These are phyloP conservation scores for Tilletia setariae DNA, from an alignment of 1,284 basidiomycete species.

Conservation along the genomic window DNA sequence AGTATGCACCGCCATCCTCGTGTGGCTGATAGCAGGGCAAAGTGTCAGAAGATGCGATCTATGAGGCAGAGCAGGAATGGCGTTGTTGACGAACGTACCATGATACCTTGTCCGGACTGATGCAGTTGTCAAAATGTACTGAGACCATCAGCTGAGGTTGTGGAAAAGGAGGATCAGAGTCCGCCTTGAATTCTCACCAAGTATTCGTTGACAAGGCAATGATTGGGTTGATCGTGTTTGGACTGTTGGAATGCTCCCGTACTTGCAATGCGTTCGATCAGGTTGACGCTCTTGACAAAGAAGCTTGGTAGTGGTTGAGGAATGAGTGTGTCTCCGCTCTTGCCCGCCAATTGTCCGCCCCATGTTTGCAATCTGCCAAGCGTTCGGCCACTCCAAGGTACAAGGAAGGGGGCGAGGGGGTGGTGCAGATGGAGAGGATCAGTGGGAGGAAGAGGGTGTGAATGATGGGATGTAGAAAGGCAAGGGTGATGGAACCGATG, in stretches of 20 bases:
- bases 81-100: slow-evolving; percentile 52
- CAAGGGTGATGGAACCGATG: neutral
- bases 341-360: slow-evolving; percentile 64
- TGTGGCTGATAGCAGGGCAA: slow-evolving; percentile 77
- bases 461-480: neutral
- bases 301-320: slow-evolving; percentile 67
- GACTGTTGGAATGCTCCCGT: slow-evolving; percentile 66
- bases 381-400: slow-evolving; percentile 13
- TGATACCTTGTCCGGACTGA: slow-evolving; percentile 75
- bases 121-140: too few relatives aligned
- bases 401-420: neutral
- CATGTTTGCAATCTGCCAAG: slow-evolving; percentile 42
- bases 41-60: neutral
- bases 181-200: slow-evolving; percentile 56
- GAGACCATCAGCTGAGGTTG: too few relatives aligned
- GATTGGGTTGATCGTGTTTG: slow-evolving; percentile 70
- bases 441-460: neutral
- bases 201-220: slow-evolving; percentile 69
- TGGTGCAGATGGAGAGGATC: neutral
- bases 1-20: slow-evolving; percentile 84
- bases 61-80: too few relatives aligned
- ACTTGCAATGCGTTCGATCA: slow-evolving; percentile 65
- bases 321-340: slow-evolving; percentile 62
- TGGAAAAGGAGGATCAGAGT: too few relatives aligned
- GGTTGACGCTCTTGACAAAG: slow-evolving; percentile 64